phyloP scores from a whole-genome alignment of 371 early-diverging fungal genomes.

The Mucor piriformis region DNA sequence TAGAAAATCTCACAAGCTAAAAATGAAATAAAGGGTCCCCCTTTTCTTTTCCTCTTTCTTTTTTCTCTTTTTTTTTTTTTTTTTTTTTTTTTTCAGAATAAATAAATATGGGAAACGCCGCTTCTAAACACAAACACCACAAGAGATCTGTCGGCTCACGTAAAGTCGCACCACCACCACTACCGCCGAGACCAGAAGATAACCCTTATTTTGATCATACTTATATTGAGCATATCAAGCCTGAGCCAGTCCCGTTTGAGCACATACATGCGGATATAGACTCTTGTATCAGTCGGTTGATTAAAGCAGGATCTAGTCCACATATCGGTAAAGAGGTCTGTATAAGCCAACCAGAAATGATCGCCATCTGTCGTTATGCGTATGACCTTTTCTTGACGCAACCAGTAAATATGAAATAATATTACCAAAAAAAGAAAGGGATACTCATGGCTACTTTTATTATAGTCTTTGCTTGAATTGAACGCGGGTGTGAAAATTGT shows the following conservation, averaged over 20 bases:
- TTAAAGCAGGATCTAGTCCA: slow-evolving; percentile 69
- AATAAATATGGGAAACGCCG: slow-evolving; percentile 17
- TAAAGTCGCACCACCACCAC: slow-evolving; percentile 6
- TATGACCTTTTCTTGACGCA: slow-evolving; percentile 91
- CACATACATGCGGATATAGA: slow-evolving; percentile 63
- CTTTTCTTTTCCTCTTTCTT: neutral
- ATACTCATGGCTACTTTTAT: neutral
- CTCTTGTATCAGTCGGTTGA: slow-evolving; percentile 79
- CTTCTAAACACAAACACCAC: slow-evolving; percentile 12
- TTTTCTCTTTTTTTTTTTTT: neutral
- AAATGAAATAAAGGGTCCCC: neutral
- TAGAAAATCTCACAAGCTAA: neutral
- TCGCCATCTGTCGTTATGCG: slow-evolving; percentile 81
- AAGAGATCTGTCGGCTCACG: slow-evolving; percentile 2
- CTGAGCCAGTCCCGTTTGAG: neutral
- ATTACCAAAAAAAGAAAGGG: neutral
- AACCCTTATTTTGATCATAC: neutral
- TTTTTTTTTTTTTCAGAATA: neutral
- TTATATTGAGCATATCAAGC: neutral
- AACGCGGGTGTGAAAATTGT: slow-evolving; percentile 94
- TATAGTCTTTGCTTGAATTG: slow-evolving; percentile 83
- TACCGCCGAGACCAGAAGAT: neutral
- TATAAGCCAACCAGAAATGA: slow-evolving; percentile 81
- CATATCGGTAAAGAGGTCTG: slow-evolving; percentile 72
- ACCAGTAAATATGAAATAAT: slow-evolving; percentile 57